Evolutionary conservation across 768 basidiomycete genomes (phyloP).

Genomic region (Sarcodon aspratus): DNA sequence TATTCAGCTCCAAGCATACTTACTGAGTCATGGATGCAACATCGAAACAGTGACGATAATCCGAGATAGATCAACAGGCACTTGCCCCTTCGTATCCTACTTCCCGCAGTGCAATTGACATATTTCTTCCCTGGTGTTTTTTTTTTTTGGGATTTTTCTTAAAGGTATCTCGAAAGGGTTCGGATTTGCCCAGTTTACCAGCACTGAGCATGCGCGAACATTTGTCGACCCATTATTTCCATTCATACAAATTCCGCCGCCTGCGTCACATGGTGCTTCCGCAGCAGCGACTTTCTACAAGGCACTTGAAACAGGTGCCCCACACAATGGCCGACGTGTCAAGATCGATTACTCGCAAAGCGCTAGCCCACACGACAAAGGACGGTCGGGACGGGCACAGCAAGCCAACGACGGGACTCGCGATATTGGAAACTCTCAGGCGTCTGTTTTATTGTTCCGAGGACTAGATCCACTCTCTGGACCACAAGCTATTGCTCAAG

Average conservation of each 20-base stretch:
- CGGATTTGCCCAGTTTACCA: constrained; percentile 91
- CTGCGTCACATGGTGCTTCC: constrained; percentile 78
- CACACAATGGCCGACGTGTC: constrained; percentile 74
- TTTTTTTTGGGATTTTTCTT: constrained; percentile 37
- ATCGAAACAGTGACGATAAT: constrained; percentile 91
- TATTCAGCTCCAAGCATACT: constrained; percentile 68
- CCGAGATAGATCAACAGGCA: constrained; percentile 93
- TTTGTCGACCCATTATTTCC: constrained; percentile 90
- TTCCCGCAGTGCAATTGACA: constrained; percentile 57
- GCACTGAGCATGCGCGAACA: constrained; percentile 74
- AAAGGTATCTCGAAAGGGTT: constrained; percentile 89
- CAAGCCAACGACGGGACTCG: constrained; percentile 88
- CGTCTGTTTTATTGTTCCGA: constrained; percentile 78
- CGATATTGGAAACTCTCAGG: constrained; percentile 84
- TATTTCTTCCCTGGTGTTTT: constrained; percentile 31
- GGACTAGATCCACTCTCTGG: constrained; percentile 83
- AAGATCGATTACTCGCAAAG: constrained; percentile 96
- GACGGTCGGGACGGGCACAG: constrained; percentile 41
- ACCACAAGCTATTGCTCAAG: constrained; percentile 77
- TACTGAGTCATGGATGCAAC: constrained; percentile 58
- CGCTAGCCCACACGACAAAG: constrained; percentile 59
- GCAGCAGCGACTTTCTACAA: constrained; percentile 63
- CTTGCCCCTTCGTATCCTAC: constrained; percentile 71
- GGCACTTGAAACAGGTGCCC: constrained; percentile 56
- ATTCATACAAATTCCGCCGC: constrained; percentile 86